These are phyloP conservation scores for Sarocladiaceae sp. DNA, from an alignment of 2,329 filamentous ascomycete genomes.

Conservation along the genomic window DNA sequence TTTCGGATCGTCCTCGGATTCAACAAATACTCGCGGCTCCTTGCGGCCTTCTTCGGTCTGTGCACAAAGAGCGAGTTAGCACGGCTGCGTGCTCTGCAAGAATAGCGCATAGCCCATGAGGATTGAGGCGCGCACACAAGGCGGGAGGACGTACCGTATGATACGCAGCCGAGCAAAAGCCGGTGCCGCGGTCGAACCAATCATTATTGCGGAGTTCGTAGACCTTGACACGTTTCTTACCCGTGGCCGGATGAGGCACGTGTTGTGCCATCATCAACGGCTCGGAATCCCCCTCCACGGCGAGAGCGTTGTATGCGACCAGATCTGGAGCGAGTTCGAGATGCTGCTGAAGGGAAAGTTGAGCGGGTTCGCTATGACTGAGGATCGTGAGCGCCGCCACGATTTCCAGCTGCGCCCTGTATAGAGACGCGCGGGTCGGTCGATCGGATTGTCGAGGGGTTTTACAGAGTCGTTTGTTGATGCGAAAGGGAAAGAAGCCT, in stretches of 20 bases:
- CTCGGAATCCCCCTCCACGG: slow-evolving; percentile 50
- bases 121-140: slow-evolving; percentile 6
- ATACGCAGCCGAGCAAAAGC: slow-evolving; percentile 82
- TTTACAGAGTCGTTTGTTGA: background rate
- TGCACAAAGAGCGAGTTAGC: slow-evolving; percentile 18
- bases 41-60: slow-evolving; percentile 61
- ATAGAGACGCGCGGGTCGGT: background rate
- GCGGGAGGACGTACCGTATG: slow-evolving; percentile 56
- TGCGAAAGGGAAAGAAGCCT: background rate
- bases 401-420: slow-evolving; percentile 23
- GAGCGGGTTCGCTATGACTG: slow-evolving; percentile 45
- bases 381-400: slow-evolving; percentile 56
- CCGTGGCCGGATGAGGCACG: slow-evolving; percentile 64
- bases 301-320: slow-evolving; percentile 43
- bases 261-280: slow-evolving; percentile 68
- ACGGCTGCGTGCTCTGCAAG: slow-evolving; percentile 17
- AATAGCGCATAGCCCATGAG: slow-evolving; percentile 8
- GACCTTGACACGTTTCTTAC: slow-evolving; percentile 86
- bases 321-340: slow-evolving; percentile 52
- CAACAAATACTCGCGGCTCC: slow-evolving; percentile 83
- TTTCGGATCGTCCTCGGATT: slow-evolving; percentile 87
- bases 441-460: background rate
- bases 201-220: slow-evolving; percentile 98
- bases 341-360: slow-evolving; percentile 57
- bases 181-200: slow-evolving; percentile 97